These are phyloP conservation scores for Penicillium crystallinum DNA, from an alignment of 495 filamentous ascomycete species.

Conservation along the genomic window DNA sequence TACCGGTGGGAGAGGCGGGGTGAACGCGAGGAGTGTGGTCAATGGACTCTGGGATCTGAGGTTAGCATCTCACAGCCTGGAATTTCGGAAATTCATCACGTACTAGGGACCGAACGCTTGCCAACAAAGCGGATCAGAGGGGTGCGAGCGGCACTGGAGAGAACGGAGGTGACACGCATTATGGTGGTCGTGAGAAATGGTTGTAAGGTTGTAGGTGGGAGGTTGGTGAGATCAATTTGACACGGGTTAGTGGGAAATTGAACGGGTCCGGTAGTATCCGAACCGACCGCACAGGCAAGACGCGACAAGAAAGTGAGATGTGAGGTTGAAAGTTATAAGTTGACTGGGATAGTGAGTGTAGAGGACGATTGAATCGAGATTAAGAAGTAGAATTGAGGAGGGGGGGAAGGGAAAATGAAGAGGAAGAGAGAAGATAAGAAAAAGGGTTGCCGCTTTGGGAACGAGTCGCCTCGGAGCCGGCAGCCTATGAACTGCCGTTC, in stretches of 20 bases:
- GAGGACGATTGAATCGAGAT: conserved; percentile 4
- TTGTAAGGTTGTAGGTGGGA: conserved; percentile 9
- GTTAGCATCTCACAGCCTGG: conserved; percentile 10
- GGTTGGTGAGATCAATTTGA: conserved; percentile 16
- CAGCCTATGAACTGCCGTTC: background rate
- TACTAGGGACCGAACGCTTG: conserved; percentile 78
- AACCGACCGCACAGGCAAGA: conserved; percentile 21
- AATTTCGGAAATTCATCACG: conserved; percentile 25
- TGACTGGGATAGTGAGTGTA: conserved; percentile 1
- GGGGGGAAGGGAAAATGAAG: conserved; percentile 9
- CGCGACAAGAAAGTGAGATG: background rate
- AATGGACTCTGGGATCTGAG: conserved; percentile 48
- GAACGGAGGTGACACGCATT: conserved; percentile 63
- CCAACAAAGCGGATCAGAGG: conserved; percentile 91
- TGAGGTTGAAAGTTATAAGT: background rate
- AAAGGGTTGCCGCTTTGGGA: conserved; percentile 18
- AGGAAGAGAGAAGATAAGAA: conserved; percentile 16
- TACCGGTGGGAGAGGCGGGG: conserved; percentile 57
- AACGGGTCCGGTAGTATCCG: conserved; percentile 32
- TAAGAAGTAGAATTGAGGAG: conserved; percentile 10
- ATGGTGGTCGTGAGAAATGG: conserved; percentile 10
- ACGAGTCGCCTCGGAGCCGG: conserved; percentile 15
- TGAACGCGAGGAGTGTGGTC: conserved; percentile 65
- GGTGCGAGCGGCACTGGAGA: conserved; percentile 65
- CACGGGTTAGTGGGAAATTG: conserved; percentile 24